Base-by-base conservation (phyloP, 306 rosid genomes). In the Malus sylvestris region DNA sequence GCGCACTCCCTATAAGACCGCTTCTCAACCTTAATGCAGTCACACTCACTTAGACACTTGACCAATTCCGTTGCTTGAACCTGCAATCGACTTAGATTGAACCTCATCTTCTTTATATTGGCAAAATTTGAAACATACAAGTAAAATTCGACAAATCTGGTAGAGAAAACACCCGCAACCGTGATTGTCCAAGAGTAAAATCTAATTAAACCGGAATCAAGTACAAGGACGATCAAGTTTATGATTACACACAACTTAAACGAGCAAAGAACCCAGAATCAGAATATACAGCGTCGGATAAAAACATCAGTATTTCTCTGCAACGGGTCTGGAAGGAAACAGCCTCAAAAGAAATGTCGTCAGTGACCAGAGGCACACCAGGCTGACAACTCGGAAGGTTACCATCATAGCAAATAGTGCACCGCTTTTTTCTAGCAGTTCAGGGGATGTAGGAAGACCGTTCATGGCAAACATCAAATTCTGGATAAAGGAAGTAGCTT, bases 321-420 rank as follows among this genome's bases (percentile, higher is more conserved):
- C 96, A 27, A 92, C 96, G 14, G 93, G 95, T 76, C 97, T 85
- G 55, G 98, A 90, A 76, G 98, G 98, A 77, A 95, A 95, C 25
- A 95, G 91, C 89, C 98, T 87, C 88, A 92, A 59, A 71, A 95
- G 95, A 85, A 95, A 90, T 10, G 97, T 83, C 91, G 88, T 66
- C 81, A 90, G 81, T 8, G 96, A 91, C 98, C 95, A 93, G 58
- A 93, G 90, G 85, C 96, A 93, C 77, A 90, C 90, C 76, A 89
- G 23, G 33, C 88, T 91, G 4, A 93, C 83, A 60, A 79, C 25
- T 70, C 87, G 94, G 79, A 91, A 89, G 52, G 91, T 81, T 32
- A 84, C 78, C 53, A 87, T 68, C 91, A 89, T 87, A 42, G 90
- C 85, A 85, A 89, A 89, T 73, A 92, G 69, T 40, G 89, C 89